Conservation (phyloP, 495 filamentous ascomycete genomes). For the Aspergillus funiculosus region DNA sequence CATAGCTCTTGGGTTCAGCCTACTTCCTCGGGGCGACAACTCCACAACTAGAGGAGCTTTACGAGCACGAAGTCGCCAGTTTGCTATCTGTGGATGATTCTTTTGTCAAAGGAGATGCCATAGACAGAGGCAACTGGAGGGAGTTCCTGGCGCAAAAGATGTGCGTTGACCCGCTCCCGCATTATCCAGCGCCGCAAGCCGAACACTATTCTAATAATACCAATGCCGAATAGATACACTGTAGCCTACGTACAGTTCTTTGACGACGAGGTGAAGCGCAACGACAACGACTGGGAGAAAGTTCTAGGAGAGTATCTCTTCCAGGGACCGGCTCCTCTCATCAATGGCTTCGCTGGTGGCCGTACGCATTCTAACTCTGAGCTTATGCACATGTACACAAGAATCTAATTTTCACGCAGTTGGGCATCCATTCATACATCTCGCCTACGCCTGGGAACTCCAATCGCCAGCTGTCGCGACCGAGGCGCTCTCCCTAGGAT, state of each 20-base stretch:
- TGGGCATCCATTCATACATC: constrained; percentile 78
- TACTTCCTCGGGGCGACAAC: constrained; percentile 62
- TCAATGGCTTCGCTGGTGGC: constrained; percentile 64
- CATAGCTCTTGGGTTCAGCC: constrained; percentile 55
- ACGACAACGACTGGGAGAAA: constrained; percentile 69
- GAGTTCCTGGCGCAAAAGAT: constrained; percentile 58
- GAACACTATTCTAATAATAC: too few relatives aligned
- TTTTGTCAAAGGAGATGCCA: constrained; percentile 54
- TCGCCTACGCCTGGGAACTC: constrained; percentile 77
- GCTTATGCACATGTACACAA: not conserved
- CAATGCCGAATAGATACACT: constrained; percentile 49
- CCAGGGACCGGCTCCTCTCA: constrained; percentile 61
- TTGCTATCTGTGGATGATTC: constrained; percentile 55
- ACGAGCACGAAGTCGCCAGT: constrained; percentile 55
- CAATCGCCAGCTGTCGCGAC: constrained; percentile 66
- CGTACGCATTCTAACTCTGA: constrained; percentile 44
- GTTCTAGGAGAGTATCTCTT: constrained; percentile 67
- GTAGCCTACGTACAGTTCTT: constrained; percentile 79
- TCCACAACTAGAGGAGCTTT: constrained; percentile 58
- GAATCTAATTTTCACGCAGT: constrained; percentile 43
- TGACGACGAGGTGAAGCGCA: constrained; percentile 62
- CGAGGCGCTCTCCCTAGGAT: constrained; percentile 61
- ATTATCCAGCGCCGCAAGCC: too few relatives aligned
- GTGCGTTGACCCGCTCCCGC: too few relatives aligned
- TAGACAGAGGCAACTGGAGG: constrained; percentile 63